Evolutionary conservation across 345 rosid species (phyloP).

Genomic region (Boechera retrofracta): DNA sequence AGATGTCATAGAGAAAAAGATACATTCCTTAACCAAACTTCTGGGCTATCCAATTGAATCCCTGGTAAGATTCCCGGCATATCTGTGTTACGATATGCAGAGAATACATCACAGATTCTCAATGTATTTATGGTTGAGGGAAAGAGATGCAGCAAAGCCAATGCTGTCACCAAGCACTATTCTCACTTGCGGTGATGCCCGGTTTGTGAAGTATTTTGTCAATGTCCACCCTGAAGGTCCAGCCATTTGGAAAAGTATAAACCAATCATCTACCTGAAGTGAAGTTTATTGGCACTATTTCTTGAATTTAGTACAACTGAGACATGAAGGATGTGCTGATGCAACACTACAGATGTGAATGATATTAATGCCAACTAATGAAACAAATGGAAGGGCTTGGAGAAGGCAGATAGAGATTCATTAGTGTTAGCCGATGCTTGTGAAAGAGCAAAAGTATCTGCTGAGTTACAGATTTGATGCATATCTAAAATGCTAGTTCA

Average conservation of each 20-base stretch:
- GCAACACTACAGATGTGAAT: neutral
- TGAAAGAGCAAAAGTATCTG: constrained; percentile 3
- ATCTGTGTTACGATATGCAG: constrained; percentile 66
- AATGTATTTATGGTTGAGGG: constrained; percentile 65
- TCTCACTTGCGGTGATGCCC: constrained; percentile 72
- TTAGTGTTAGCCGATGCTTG: constrained; percentile 5
- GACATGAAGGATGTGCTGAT: constrained; percentile 16
- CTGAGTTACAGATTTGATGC: neutral
- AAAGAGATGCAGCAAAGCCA: constrained; percentile 57
- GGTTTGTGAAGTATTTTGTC: constrained; percentile 73
- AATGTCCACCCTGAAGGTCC: constrained; percentile 79
- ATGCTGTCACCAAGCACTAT: constrained; percentile 66
- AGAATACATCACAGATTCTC: constrained; percentile 62
- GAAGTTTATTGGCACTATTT: constrained; percentile 18
- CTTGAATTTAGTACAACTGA: constrained; percentile 5
- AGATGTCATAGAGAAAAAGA: constrained; percentile 71
- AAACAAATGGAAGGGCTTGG: constrained; percentile 4
- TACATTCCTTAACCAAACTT: constrained; percentile 56
- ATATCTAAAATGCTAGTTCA: constrained; percentile 9
- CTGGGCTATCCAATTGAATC: constrained; percentile 65
- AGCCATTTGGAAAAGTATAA: constrained; percentile 70
- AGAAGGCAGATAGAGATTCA: constrained; percentile 4
- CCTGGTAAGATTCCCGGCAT: constrained; percentile 66
- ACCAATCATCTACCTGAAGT: constrained; percentile 46
- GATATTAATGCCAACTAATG: constrained; percentile 10